phyloP scores from a whole-genome alignment of 2,329 filamentous ascomycete species.

The Calonectria hongkongensis region DNA sequence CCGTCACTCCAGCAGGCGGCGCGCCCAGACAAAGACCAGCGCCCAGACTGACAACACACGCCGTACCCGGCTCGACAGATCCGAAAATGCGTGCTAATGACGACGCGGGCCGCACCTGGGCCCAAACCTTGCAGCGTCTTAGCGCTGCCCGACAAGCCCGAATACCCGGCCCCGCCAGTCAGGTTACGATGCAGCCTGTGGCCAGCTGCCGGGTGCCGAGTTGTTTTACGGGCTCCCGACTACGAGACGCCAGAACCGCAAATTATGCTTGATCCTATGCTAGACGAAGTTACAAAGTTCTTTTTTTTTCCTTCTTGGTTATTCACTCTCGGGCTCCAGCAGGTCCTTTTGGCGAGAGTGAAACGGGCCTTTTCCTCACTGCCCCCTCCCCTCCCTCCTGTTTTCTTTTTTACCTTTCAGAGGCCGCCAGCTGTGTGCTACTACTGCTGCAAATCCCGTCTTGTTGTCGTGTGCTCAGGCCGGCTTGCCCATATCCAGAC shows the following conservation, averaged over 20 bases:
- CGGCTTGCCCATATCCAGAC: no score
- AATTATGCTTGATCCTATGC: constrained; percentile 20
- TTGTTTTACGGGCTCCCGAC: neutral
- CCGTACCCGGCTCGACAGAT: constrained; percentile 3
- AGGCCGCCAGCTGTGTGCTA: neutral
- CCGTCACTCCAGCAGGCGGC: no score
- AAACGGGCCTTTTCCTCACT: no score
- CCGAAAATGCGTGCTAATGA: constrained; percentile 20
- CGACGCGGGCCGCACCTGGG: constrained; percentile 11
- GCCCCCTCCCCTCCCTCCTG: no score
- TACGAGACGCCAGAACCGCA: neutral
- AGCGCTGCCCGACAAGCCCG: constrained; percentile 7
- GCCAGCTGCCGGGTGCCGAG: constrained; percentile 14
- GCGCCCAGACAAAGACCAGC: no score
- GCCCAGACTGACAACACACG: no score
- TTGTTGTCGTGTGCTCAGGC: neutral
- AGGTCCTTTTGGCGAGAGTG: no score
- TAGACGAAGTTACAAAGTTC: neutral
- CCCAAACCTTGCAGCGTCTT: constrained; percentile 4
- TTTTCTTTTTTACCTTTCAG: no score
- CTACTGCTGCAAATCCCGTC: no score
- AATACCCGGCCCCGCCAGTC: constrained; percentile 5
- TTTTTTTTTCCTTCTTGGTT: no score
- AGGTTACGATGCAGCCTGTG: constrained; percentile 17
- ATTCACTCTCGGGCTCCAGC: no score